Conservation (phyloP, 2,329 filamentous ascomycete species). For the Penicillium sp. region DNA sequence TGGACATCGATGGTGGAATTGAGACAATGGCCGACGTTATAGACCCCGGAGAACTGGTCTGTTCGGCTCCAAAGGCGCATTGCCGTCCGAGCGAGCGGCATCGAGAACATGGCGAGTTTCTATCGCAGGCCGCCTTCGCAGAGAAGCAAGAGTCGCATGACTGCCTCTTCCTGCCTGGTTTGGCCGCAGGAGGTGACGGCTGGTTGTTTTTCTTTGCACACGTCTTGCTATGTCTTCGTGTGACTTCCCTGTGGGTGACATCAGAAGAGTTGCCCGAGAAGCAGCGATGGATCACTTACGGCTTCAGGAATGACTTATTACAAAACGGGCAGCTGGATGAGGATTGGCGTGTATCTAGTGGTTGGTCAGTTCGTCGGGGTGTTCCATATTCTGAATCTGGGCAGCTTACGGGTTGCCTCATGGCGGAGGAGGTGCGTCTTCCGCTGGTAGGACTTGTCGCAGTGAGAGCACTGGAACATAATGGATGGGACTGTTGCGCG, state of each 20-base stretch:
- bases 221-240: slow-evolving; percentile 29
- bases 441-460: slow-evolving; percentile 30
- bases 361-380: slow-evolving; percentile 7
- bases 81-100: slow-evolving; percentile 20
- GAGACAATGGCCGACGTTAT: slow-evolving; percentile 3
- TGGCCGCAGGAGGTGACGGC: slow-evolving; percentile 26
- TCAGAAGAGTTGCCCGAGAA: not conserved
- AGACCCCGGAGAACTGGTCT: slow-evolving; percentile 1
- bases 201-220: slow-evolving; percentile 32
- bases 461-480: slow-evolving; percentile 30
- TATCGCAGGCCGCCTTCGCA: slow-evolving; percentile 29
- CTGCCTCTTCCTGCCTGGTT: slow-evolving; percentile 30
- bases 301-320: slow-evolving; percentile 30
- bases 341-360: slow-evolving; percentile 23
- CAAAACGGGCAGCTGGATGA: slow-evolving; percentile 30
- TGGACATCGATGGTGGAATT: slow-evolving; percentile 2
- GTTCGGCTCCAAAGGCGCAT: slow-evolving; percentile 20
- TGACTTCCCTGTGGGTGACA: slow-evolving; percentile 24
- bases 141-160: slow-evolving; percentile 31
- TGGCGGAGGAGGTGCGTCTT: slow-evolving; percentile 31
- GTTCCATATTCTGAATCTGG: too few species aligned
- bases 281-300: slow-evolving; percentile 11
- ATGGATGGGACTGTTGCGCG: too few species aligned
- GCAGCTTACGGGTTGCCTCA: slow-evolving; percentile 27
- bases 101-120: slow-evolving; percentile 24